Evolutionary conservation across 805 yeast species (phyloP).

Genomic region (Torulaspora microellipsoides): DNA sequence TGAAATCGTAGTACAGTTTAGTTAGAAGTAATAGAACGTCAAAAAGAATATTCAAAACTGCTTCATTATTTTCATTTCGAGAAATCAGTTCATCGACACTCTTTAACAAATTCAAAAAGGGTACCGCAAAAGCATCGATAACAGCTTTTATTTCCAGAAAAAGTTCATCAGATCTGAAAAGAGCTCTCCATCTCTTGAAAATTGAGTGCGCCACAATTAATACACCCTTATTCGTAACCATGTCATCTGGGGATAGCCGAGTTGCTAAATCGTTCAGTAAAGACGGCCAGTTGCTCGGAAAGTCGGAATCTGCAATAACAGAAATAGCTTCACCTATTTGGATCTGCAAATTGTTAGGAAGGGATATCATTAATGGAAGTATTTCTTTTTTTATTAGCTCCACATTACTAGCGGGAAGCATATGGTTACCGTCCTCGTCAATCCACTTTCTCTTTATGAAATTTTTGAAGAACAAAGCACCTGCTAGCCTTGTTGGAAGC

Average conservation of each 20-base stretch:
- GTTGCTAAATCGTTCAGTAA: conserved; percentile 69
- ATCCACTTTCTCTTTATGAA: conserved; percentile 82
- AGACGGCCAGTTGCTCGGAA: conserved; percentile 84
- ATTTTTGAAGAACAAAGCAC: conserved; percentile 86
- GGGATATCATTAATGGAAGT: conserved; percentile 75
- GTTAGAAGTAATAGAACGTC: conserved; percentile 67
- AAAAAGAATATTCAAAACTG: conserved; percentile 51
- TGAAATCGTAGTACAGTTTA: conserved; percentile 86
- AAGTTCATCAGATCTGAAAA: conserved; percentile 85
- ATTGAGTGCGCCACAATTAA: conserved; percentile 91
- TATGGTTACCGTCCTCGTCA: conserved; percentile 79
- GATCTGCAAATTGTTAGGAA: conserved; percentile 76
- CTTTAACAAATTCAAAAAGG: conserved; percentile 67
- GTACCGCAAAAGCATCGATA: conserved; percentile 71
- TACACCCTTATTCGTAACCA: conserved; percentile 76
- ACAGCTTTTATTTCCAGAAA: conserved; percentile 86
- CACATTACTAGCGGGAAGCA: conserved; percentile 58
- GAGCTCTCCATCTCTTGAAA: conserved; percentile 94
- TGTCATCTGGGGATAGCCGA: conserved; percentile 60
- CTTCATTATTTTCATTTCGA: conserved; percentile 41
- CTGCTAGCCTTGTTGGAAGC: conserved; percentile 69
- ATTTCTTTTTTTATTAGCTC: conserved; percentile 68
- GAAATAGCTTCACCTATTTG: conserved; percentile 95
- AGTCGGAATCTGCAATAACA: conserved; percentile 90
- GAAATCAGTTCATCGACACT: conserved; percentile 64